Evolutionary conservation across 2,329 filamentous ascomycete genomes (phyloP).

Genomic region (Eutypella sp.): DNA sequence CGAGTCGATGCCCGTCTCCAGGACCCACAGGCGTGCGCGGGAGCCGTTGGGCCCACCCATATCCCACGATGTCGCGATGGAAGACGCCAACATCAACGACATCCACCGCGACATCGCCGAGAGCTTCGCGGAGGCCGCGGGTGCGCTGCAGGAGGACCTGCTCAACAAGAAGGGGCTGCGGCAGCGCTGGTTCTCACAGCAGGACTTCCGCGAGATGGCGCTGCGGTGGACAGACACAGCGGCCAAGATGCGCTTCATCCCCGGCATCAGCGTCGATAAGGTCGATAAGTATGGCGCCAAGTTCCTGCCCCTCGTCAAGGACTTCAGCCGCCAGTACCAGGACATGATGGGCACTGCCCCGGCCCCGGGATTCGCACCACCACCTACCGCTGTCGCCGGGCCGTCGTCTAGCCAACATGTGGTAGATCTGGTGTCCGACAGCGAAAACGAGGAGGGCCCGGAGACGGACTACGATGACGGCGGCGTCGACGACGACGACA

Average conservation of each 20-base stretch:
- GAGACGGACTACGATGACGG: constrained; percentile 12
- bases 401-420: constrained; percentile 33
- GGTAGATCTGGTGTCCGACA: constrained; percentile 46
- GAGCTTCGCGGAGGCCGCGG: constrained; percentile 60
- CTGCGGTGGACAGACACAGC: constrained; percentile 60
- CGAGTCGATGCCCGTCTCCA: constrained; percentile 32
- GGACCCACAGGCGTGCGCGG: constrained; percentile 32
- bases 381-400: constrained; percentile 3
- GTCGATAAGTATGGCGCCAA: constrained; percentile 56
- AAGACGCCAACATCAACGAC: constrained; percentile 43
- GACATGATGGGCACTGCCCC: constrained; percentile 44
- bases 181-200: constrained; percentile 61
- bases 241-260: constrained; percentile 59
- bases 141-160: constrained; percentile 54
- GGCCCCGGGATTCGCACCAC: constrained; percentile 9
- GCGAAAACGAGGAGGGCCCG: constrained; percentile 28
- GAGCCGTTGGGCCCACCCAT: constrained; percentile 53
- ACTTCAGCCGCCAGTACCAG: constrained; percentile 41
- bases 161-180: constrained; percentile 54
- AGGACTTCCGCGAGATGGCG: constrained; percentile 67
- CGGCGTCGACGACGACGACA: constrained; percentile 16
- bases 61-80: constrained; percentile 48
- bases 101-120: constrained; percentile 60
- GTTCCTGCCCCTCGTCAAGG: constrained; percentile 55
- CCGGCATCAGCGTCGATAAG: constrained; percentile 57